Evolutionary conservation across 345 rosid genomes (phyloP).

Genomic region (Microcos paniculata): DNA sequence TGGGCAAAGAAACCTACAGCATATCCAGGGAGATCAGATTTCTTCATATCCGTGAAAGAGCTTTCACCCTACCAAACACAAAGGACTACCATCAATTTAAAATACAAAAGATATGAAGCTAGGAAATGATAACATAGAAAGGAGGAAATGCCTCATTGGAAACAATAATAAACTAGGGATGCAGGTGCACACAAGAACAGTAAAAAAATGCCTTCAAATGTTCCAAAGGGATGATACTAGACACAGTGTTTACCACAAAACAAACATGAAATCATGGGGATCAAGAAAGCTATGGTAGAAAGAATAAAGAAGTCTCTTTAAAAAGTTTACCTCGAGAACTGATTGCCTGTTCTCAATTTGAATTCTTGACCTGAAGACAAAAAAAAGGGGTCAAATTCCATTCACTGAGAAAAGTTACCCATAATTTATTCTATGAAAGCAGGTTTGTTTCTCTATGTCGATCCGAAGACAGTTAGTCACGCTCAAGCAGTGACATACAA

Average conservation of each 20-base stretch:
- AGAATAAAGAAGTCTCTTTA: neutral
- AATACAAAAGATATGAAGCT: neutral
- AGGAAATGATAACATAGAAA: neutral
- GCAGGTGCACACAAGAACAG: neutral
- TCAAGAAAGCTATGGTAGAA: neutral
- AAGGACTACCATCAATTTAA: neutral
- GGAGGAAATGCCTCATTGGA: neutral
- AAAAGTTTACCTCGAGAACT: constrained; percentile 43
- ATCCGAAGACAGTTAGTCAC: neutral
- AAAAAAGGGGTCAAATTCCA: constrained; percentile 3
- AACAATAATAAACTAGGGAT: neutral
- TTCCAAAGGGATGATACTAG: neutral
- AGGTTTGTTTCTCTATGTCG: neutral
- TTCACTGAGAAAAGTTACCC: neutral
- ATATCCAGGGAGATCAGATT: constrained; percentile 50
- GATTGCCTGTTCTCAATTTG: constrained; percentile 37
- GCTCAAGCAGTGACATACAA: neutral
- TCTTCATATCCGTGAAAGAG: constrained; percentile 36
- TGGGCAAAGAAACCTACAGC: constrained; percentile 42
- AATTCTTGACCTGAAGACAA: constrained; percentile 49
- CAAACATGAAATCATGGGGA: neutral
- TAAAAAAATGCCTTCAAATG: neutral
- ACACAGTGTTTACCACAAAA: neutral
- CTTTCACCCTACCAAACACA: constrained; percentile 30
- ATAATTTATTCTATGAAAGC: neutral